A percentile compares a stretch with the other conserved stretches of the same genome.
Conservation (phyloP, 345 rosid species). For the Populus ilicifolia region DNA sequence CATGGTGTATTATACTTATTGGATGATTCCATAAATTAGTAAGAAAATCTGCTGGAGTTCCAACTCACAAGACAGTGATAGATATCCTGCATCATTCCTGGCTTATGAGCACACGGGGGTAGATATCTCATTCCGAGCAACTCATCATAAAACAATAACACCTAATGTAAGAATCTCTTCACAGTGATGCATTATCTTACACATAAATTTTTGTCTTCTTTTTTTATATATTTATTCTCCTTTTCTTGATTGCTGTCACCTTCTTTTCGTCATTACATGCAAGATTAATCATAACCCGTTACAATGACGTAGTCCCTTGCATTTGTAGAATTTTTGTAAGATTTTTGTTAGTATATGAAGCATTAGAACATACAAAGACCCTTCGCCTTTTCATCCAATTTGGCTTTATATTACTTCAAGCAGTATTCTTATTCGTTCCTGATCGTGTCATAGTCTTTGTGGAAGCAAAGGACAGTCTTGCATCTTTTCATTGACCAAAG, state of each 20-base stretch:
- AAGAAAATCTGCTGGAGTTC: neutral
- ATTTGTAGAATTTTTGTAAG: neutral
- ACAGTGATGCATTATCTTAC: neutral
- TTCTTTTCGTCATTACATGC: neutral
- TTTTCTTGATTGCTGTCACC: neutral
- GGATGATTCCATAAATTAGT: neutral
- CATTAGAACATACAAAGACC: neutral
- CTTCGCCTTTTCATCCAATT: neutral
- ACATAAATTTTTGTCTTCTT: neutral
- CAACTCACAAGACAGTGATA: neutral
- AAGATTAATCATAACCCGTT: neutral
- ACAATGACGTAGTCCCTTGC: neutral
- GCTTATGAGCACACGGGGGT: neutral
- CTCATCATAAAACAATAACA: neutral
- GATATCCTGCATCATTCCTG: neutral
- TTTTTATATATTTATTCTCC: neutral
- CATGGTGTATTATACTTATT: neutral
- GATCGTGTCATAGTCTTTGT: neutral
- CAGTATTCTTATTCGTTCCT: neutral
- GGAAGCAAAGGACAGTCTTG: neutral
- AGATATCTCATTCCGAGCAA: neutral
- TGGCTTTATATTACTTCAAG: neutral
- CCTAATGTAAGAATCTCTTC: slow-evolving; percentile 7
- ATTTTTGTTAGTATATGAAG: neutral
- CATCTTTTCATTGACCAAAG: neutral